These are phyloP conservation scores for Nitzschia palea DNA, from an alignment of 108 stramenopile genomes.

Conservation along the genomic window DNA sequence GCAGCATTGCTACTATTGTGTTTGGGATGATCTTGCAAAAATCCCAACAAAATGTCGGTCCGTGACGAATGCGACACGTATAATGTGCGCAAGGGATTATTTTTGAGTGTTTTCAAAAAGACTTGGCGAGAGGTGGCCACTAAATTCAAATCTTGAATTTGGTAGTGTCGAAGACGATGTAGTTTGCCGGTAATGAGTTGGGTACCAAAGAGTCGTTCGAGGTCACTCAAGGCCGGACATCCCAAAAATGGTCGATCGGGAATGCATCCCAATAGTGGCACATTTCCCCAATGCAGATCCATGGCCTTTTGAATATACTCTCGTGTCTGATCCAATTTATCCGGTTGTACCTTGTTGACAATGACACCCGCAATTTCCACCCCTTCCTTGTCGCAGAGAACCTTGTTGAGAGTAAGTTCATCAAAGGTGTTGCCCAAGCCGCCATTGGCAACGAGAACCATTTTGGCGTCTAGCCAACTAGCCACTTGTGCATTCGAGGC, in stretches of 20 bases:
- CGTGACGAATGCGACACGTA: constrained; percentile 86
- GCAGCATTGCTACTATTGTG: background rate
- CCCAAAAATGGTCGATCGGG: constrained; percentile 90
- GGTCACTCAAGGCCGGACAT: constrained; percentile 74
- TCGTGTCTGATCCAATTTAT: constrained; percentile 78
- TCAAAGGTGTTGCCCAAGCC: constrained; percentile 91
- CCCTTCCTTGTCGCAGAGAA: constrained; percentile 71
- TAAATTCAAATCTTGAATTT: constrained; percentile 65
- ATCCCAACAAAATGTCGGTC: constrained; percentile 87
- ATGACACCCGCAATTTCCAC: constrained; percentile 86
- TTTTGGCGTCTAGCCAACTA: constrained; percentile 72
- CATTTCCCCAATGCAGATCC: constrained; percentile 52
- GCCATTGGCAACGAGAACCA: constrained; percentile 91
- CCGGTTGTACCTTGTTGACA: constrained; percentile 88
- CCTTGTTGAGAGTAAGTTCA: constrained; percentile 84
- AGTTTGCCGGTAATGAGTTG: constrained; percentile 64
- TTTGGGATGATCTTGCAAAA: constrained; percentile 68
- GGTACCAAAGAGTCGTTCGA: constrained; percentile 78
- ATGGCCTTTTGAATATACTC: constrained; percentile 66
- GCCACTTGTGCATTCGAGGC: constrained; percentile 90
- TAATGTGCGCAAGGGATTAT: constrained; percentile 59
- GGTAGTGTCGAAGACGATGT: constrained; percentile 80
- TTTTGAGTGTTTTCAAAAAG: constrained; percentile 80
- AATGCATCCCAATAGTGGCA: constrained; percentile 85
- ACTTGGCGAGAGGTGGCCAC: constrained; percentile 82